Base-by-base conservation (phyloP, 2,329 filamentous ascomycete genomes). In the Zymoseptoria passerinii region DNA sequence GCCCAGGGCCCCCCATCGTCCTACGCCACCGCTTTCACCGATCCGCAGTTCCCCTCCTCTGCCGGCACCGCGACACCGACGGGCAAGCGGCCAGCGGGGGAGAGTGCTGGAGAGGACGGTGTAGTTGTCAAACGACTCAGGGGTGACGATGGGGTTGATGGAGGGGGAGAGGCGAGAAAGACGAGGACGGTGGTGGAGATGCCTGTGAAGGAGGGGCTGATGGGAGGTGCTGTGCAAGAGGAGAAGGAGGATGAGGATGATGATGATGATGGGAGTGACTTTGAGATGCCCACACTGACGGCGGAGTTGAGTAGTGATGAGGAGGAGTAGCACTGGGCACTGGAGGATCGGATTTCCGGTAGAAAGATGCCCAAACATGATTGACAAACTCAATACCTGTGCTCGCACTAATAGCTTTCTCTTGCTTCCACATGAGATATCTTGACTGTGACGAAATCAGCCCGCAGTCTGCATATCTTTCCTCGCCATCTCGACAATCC, bases 251-350 rank as follows among this genome's bases (percentile, higher is more conserved):
- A 50, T 6, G 56, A 59, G 28, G 60, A 44, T 29, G 55, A 58
- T 49, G 60, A 44, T 29, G 55, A 58, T 49, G 70, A 72, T 60
- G 70, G 67, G 8, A 70, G 71, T 54, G 71, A 73, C 40, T 70
- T 73, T 56, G 71, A 72, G 49, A 68, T 74, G 56, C 72, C 72
- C 7, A 44, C 35, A 7, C 5, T 44, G 35, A 44, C 35, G 13
- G 52, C 28, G 18, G 35, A 29, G 27, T 29, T 35, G 52, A 29
- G 16, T 35, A 54, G 52, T 7, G 20, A 18, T n/a, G 52, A 23
- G 5, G 35, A 44, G 13, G 35, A 28, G n/a, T n/a, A n/a, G n/a
- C n/a, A n/a, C n/a, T n/a, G n/a, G n/a, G n/a, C n/a, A n/a, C n/a
- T n/a, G n/a, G n/a, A n/a, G n/a, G n/a, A n/a, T n/a, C n/a, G n/a